phyloP scores from a whole-genome alignment of 805 yeast genomes.

The Torulaspora indica region DNA sequence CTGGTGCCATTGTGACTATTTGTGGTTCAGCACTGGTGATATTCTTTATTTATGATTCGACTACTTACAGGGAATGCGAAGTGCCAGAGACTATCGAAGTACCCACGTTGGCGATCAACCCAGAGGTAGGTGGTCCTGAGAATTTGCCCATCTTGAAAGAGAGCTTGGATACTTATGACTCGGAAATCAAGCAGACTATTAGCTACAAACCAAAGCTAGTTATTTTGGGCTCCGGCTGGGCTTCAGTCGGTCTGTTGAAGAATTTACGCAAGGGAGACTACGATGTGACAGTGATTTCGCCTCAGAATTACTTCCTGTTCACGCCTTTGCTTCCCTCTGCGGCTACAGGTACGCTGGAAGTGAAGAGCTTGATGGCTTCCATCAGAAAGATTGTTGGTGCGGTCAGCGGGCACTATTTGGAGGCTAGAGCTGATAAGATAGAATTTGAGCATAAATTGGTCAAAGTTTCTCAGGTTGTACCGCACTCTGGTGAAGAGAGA shows the following conservation, averaged over 20 bases:
- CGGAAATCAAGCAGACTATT: constrained; percentile 42
- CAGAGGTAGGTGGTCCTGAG: constrained; percentile 64
- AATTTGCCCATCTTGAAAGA: constrained; percentile 57
- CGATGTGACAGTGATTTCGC: constrained; percentile 63
- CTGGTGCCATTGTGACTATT: constrained; percentile 44
- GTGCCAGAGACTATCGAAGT: constrained; percentile 44
- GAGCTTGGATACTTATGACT: constrained; percentile 55
- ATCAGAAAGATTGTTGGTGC: constrained; percentile 51
- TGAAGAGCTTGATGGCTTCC: constrained; percentile 60
- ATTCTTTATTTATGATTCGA: constrained; percentile 60
- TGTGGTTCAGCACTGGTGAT: constrained; percentile 41
- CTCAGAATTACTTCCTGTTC: constrained; percentile 63
- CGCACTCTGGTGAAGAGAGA: constrained; percentile 39
- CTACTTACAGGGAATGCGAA: constrained; percentile 50
- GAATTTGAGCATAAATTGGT: constrained; percentile 53
- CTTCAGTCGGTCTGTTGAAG: constrained; percentile 56
- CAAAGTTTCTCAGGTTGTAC: constrained; percentile 47
- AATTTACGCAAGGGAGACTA: constrained; percentile 49
- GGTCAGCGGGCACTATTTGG: constrained; percentile 56
- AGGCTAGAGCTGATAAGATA: constrained; percentile 56
- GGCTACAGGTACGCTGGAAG: constrained; percentile 65
- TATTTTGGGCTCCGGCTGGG: constrained; percentile 69
- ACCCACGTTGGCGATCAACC: constrained; percentile 49
- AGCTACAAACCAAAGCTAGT: constrained; percentile 54
- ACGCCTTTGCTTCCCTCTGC: constrained; percentile 68